These are phyloP conservation scores for Phytophthora pluvialis DNA, from an alignment of 352 stramenopile genomes.

Conservation along the genomic window DNA sequence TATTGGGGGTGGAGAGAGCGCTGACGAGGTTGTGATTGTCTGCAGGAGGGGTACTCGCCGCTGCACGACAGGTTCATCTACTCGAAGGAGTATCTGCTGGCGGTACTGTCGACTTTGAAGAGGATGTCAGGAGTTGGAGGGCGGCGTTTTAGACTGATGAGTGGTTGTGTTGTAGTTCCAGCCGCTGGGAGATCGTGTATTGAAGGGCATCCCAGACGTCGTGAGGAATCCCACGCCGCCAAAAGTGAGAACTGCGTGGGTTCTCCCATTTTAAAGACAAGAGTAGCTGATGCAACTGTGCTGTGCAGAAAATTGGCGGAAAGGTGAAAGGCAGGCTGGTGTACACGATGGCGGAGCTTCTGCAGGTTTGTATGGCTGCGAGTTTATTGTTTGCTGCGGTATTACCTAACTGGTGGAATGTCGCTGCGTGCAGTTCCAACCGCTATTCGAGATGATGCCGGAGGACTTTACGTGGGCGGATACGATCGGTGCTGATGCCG, in stretches of 20 bases:
- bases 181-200: constrained; percentile 49
- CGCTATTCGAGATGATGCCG: constrained; percentile 73
- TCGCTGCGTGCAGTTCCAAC: constrained; percentile 56
- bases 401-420: not conserved
- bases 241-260: constrained; percentile 34
- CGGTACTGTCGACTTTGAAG: constrained; percentile 28
- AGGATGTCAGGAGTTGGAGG: not conserved
- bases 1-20: not conserved
- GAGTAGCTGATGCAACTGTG: constrained; percentile 6
- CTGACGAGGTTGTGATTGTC: constrained; percentile 9
- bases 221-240: constrained; percentile 45
- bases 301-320: constrained; percentile 44
- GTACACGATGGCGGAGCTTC: constrained; percentile 70
- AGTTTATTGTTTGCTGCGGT: not conserved
- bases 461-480: constrained; percentile 67
- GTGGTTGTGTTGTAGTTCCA: constrained; percentile 50
- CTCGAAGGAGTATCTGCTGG: constrained; percentile 66
- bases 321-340: constrained; percentile 58
- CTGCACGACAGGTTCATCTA: constrained; percentile 57
- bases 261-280: no score
- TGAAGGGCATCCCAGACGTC: constrained; percentile 52
- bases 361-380: constrained; percentile 43
- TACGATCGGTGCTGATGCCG: constrained; percentile 56
- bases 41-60: constrained; percentile 42
- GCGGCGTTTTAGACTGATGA: not conserved